phyloP scores from a whole-genome alignment of 768 basidiomycete species.

The Thelephora aurantiotincta region DNA sequence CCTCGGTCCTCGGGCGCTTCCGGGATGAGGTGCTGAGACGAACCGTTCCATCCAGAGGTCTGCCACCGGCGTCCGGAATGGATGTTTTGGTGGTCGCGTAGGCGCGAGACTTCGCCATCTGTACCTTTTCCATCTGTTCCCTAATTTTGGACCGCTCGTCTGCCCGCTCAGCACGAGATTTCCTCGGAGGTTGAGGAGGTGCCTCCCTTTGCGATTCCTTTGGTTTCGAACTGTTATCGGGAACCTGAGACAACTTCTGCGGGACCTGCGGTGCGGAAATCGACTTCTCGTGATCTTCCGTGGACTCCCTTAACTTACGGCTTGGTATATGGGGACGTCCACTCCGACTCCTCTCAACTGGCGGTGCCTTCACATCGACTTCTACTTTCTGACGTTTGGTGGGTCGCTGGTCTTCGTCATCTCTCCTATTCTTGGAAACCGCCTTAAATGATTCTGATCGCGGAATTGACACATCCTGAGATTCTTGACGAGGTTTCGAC shows the following conservation, averaged over 20 bases:
- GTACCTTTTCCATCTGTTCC: conserved; percentile 7
- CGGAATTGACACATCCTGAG: not conserved
- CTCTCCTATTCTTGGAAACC: not conserved
- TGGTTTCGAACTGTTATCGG: not conserved
- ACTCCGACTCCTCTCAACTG: conserved; percentile 13
- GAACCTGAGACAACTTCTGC: conserved; percentile 6
- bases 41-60: not conserved
- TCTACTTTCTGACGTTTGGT: conserved; percentile 34
- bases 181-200: conserved; percentile 4
- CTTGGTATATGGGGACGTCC: conserved; percentile 18
- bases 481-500: conserved; percentile 9
- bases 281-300: conserved; percentile 9
- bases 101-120: conserved; percentile 23
- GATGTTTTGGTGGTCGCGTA: not conserved
- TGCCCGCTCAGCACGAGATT: not conserved
- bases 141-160: not conserved
- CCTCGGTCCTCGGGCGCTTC: too few species aligned
- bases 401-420: conserved; percentile 20
- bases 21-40: conserved; percentile 1
- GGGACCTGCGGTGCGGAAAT: conserved; percentile 3
- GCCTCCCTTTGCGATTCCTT: conserved; percentile 8
- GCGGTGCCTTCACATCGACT: conserved; percentile 8
- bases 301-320: conserved; percentile 18
- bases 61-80: not conserved
- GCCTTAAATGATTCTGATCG: too few species aligned